Percentiles rank a stretch among this genome's conserved stretches.
Conservation (phyloP, 768 basidiomycete species). For the Suillus luteus region DNA sequence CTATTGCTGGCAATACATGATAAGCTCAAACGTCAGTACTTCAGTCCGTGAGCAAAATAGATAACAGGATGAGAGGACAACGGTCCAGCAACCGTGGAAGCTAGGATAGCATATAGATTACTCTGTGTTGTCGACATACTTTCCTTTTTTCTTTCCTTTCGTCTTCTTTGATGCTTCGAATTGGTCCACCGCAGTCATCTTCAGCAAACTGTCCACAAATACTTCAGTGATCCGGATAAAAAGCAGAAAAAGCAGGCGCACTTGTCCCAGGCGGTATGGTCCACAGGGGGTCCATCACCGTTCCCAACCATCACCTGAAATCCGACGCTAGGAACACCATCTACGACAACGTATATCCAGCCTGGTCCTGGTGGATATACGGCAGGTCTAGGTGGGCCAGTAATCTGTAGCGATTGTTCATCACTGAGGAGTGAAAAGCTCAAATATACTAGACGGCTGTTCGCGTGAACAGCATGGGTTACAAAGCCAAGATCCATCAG, state of each 20-base stretch:
- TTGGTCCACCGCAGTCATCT: conserved; percentile 51
- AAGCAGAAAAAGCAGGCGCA: conserved; percentile 33
- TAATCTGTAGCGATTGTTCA: conserved; percentile 51
- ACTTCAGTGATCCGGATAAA: background rate
- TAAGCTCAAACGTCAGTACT: background rate
- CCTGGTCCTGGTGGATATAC: conserved; percentile 84
- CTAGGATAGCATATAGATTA: conserved; percentile 11
- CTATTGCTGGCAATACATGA: conserved; percentile 6
- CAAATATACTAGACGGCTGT: conserved; percentile 76
- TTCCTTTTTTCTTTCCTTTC: conserved; percentile 21
- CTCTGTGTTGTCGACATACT: conserved; percentile 17
- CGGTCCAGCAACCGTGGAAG: background rate
- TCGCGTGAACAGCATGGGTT: conserved; percentile 76
- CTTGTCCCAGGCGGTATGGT: conserved; percentile 59
- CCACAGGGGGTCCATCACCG: conserved; percentile 60
- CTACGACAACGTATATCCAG: conserved; percentile 68
- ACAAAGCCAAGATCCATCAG: conserved; percentile 84
- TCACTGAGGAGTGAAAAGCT: conserved; percentile 44
- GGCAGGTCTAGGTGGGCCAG: conserved; percentile 60
- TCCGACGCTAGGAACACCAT: conserved; percentile 67
- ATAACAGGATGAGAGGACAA: conserved; percentile 8
- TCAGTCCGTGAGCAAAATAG: conserved; percentile 5
- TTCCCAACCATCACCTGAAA: conserved; percentile 68
- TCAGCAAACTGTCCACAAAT: conserved; percentile 44
- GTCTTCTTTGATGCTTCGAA: conserved; percentile 42